Conservation (phyloP, 2,329 filamentous ascomycete species). For the Trichoderma afroharzianum region DNA sequence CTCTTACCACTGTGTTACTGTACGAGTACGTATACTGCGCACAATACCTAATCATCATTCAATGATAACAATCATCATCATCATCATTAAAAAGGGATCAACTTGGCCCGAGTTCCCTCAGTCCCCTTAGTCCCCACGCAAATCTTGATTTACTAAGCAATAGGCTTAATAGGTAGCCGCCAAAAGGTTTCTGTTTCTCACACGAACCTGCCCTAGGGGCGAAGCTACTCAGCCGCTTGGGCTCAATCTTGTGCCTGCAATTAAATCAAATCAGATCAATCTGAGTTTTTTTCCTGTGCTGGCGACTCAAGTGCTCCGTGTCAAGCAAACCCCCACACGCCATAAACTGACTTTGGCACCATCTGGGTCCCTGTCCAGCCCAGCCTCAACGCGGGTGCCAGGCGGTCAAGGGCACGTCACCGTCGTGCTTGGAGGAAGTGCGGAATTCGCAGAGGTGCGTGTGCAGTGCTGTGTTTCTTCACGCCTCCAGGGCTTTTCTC, state of each 20-base stretch:
- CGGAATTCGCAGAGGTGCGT: not conserved
- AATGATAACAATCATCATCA: not conserved
- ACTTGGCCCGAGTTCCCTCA: not conserved
- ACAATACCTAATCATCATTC: not conserved
- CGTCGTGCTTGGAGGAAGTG: too few relatives aligned
- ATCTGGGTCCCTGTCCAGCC: conserved; percentile 8
- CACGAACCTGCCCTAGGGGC: not conserved
- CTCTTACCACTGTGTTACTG: not conserved
- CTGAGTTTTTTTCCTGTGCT: not conserved
- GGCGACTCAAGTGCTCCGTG: not conserved
- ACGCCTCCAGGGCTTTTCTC: not conserved
- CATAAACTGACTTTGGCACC: conserved; percentile 17
- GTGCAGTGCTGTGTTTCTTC: not conserved
- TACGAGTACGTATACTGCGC: too few relatives aligned
- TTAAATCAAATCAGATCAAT: not conserved
- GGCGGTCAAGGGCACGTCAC: not conserved
- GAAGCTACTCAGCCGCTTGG: not conserved
- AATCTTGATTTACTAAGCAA: not conserved
- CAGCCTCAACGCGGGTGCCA: not conserved
- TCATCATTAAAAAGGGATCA: not conserved
- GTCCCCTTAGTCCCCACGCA: not conserved
- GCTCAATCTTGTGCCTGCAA: conserved; percentile 6
- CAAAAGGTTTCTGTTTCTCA: not conserved
- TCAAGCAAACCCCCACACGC: not conserved
- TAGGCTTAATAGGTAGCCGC: not conserved